Conservation (phyloP, 225 moss, liverwort and hornwort species). For the Sphagnum tenellum region DNA sequence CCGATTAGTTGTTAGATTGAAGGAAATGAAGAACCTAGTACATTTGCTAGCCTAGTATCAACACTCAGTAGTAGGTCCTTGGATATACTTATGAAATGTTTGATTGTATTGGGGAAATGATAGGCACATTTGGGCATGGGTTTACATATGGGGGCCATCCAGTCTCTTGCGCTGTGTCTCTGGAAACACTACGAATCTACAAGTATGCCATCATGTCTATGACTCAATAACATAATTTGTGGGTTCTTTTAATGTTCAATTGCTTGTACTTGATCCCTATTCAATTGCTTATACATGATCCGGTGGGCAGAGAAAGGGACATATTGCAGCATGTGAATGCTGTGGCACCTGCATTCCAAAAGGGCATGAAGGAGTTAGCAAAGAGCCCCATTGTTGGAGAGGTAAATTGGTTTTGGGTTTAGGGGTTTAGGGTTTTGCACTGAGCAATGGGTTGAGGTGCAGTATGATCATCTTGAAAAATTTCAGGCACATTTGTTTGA, state of each 20-base stretch:
- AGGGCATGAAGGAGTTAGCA: slow-evolving; percentile 57
- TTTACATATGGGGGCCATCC: slow-evolving; percentile 97
- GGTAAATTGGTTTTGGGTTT: slow-evolving; percentile 13
- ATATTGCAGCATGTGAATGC: slow-evolving; percentile 50
- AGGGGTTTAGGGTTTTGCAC: no score
- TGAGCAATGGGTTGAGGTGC: no score
- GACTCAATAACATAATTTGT: neutral
- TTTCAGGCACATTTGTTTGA: no score
- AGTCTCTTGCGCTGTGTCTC: slow-evolving; percentile 75
- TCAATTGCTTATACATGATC: neutral
- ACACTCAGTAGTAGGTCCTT: no score
- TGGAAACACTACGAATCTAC: slow-evolving; percentile 78
- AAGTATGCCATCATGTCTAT: slow-evolving; percentile 34
- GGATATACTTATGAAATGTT: no score
- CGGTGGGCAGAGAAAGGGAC: slow-evolving; percentile 60
- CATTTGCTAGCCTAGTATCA: no score
- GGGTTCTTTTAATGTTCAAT: neutral
- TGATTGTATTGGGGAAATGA: neutral
- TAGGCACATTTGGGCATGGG: slow-evolving; percentile 87
- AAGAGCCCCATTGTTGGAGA: slow-evolving; percentile 67
- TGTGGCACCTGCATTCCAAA: slow-evolving; percentile 59
- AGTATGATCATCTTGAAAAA: no score
- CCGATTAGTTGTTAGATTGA: no score
- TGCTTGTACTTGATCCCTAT: neutral
- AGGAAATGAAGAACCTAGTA: no score